These are phyloP conservation scores for Sporothrix inflata DNA, from an alignment of 2,329 filamentous ascomycete genomes.

Conservation along the genomic window DNA sequence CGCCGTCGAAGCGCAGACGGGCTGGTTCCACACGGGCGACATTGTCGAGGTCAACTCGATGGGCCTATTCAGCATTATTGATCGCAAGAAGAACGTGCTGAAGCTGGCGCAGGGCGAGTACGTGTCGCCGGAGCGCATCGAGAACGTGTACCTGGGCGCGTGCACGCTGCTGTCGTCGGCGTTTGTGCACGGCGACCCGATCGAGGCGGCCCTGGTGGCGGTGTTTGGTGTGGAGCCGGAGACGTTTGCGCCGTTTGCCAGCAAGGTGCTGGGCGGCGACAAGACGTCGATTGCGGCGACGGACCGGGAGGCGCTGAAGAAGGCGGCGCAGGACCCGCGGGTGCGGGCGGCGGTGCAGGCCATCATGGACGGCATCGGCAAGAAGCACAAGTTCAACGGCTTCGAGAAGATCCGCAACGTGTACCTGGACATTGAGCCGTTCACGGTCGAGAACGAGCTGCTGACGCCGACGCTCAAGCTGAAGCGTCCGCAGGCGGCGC, in stretches of 20 bases:
- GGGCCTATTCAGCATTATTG: conserved; percentile 89
- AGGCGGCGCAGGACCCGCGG: conserved; percentile 68
- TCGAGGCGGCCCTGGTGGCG: conserved; percentile 79
- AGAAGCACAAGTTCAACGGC: conserved; percentile 85
- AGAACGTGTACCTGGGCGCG: conserved; percentile 89
- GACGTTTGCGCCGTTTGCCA: conserved; percentile 78
- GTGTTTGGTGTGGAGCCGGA: conserved; percentile 89
- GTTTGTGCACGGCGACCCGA: conserved; percentile 88
- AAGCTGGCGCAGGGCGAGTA: conserved; percentile 98
- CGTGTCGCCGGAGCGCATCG: conserved; percentile 93
- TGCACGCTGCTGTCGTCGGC: conserved; percentile 76
- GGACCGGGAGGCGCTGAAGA: conserved; percentile 69
- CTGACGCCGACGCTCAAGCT: conserved; percentile 78
- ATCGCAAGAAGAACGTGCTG: conserved; percentile 98
- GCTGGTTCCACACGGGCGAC: conserved; percentile 97
- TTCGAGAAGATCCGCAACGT: conserved; percentile 82
- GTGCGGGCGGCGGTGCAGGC: conserved; percentile 76
- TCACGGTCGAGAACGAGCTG: conserved; percentile 89
- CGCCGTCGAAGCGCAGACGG: conserved; percentile 73
- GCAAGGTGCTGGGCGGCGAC: conserved; percentile 65
- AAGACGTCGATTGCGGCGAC: conserved; percentile 53
- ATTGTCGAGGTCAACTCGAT: conserved; percentile 82
- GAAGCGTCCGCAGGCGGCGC: conserved; percentile 60
- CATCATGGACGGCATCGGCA: conserved; percentile 76
- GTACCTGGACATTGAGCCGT: conserved; percentile 81